A percentile compares a stretch with the other conserved stretches of the same genome.
These are phyloP conservation scores for Candida tropicalis DNA, from an alignment of 1,139 yeast genomes.

Conservation along the genomic window DNA sequence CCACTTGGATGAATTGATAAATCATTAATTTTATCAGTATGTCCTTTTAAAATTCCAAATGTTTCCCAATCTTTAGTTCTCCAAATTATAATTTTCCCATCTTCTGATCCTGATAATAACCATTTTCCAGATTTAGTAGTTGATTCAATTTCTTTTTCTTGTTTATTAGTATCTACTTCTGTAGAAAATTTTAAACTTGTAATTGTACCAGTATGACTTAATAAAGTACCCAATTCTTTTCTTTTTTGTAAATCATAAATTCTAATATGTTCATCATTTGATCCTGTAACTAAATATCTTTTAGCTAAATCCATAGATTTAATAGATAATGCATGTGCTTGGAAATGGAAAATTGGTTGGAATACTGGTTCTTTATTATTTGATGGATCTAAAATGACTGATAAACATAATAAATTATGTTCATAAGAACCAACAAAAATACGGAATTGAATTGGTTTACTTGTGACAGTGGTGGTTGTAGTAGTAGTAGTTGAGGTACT, in stretches of 20 bases:
- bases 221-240: slow-evolving; percentile 87
- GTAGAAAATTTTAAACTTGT: slow-evolving; percentile 73
- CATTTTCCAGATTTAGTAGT: slow-evolving; percentile 64
- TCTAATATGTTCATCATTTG: slow-evolving; percentile 94
- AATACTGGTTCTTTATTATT: slow-evolving; percentile 55
- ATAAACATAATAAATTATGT: slow-evolving; percentile 85
- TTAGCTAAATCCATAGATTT: slow-evolving; percentile 82
- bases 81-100: slow-evolving; percentile 90
- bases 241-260: slow-evolving; percentile 93
- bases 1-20: slow-evolving; percentile 92
- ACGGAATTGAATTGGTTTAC: slow-evolving; percentile 51
- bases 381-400: slow-evolving; percentile 54
- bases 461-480: slow-evolving; percentile 6
- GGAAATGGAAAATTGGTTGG: slow-evolving; percentile 93
- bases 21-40: slow-evolving; percentile 75
- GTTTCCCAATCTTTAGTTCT: slow-evolving; percentile 97
- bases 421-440: slow-evolving; percentile 94
- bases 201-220: slow-evolving; percentile 89
- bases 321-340: slow-evolving; percentile 89
- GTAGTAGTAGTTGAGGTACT: slow-evolving; percentile 8
- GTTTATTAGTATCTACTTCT: slow-evolving; percentile 30
- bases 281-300: slow-evolving; percentile 89
- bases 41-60: slow-evolving; percentile 87
- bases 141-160: slow-evolving; percentile 15
- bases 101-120: slow-evolving; percentile 90